Evolutionary conservation across 108 stramenopile genomes (phyloP), one percentile per base, ranked within the genome.

Genomic region (Cyclostephanos tholiformis): DNA sequence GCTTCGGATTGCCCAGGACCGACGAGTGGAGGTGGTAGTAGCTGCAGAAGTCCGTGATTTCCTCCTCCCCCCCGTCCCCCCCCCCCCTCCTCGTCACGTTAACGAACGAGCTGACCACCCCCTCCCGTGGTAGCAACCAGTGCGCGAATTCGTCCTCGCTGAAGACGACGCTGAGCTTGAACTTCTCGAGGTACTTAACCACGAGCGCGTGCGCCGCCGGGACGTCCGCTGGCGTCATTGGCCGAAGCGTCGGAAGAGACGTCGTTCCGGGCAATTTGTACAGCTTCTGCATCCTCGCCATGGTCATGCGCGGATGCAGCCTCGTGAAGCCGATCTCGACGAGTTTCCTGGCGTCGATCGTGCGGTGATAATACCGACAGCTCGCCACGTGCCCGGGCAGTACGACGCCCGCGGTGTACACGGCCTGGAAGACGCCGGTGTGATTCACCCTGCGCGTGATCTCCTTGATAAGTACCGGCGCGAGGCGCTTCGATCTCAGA

Each of bases 391-490:
- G 97, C 32, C 86, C 91, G 0, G 99, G 99, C 50, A 99, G 76
- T 16, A 96, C 95, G 2, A 97, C 97, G 1, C 99, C 99, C 12
- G 98, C 99, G 35, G 99, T 99, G 76, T 98, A 99, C 8, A 99
- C 97, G 27, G 99, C 99, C 87, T 98, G 97, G 72, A 95, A 97
- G 57, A 94, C 84, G 16, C 96, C 93, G 16, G 81, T 86, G 27
- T 84, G 82, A 83, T 99, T 99, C 59, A 98, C 98, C 20, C 97
- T 83, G 19, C 99, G 87, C 8, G 99, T 99, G 48, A 99, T 94
- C 82, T 99, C 99, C 91, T 99, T 99, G 79, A 99, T 99, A 9
- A 99, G 78, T 44, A 99, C 97, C 1, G 99, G 98, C 7, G 99
- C 99, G 62, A 99, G 69, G 14, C 99, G 94, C 86, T 99, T 99